phyloP scores from a whole-genome alignment of 139 green algal genomes.

The Chlamydomonas sphaeroides region DNA sequence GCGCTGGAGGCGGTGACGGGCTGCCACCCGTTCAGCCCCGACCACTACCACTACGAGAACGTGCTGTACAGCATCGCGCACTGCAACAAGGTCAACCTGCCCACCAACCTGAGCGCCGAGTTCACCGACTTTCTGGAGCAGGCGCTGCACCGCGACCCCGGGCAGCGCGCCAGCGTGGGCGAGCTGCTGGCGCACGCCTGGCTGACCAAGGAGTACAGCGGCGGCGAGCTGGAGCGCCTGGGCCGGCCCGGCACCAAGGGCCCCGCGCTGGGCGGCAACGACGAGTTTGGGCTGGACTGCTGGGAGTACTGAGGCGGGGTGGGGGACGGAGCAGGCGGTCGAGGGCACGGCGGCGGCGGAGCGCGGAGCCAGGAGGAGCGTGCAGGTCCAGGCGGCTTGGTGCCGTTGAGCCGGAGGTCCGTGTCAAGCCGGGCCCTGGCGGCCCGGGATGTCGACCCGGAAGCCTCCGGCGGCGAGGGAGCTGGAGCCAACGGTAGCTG shows the following conservation, averaged over 20 bases:
- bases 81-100: conserved; percentile 38
- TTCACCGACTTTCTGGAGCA: conserved; percentile 40
- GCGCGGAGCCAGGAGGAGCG: too few species aligned
- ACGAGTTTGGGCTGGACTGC: neutral
- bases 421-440: too few species aligned
- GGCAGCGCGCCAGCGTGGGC: conserved; percentile 31
- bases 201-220: conserved; percentile 28
- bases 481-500: too few species aligned
- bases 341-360: too few species aligned
- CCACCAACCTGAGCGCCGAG: conserved; percentile 14
- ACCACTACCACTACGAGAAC: conserved; percentile 40
- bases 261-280: neutral
- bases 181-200: conserved; percentile 56
- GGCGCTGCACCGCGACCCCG: conserved; percentile 49
- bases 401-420: too few species aligned
- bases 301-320: conserved; percentile 49
- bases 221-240: neutral
- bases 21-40: conserved; percentile 57
- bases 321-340: neutral
- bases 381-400: too few species aligned
- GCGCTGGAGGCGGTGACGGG: conserved; percentile 55
- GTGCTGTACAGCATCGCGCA: conserved; percentile 38
- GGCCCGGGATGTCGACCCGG: too few species aligned
- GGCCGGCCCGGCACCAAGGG: neutral
- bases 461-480: too few species aligned